phyloP scores from a whole-genome alignment of 352 stramenopile genomes.

The Aphanomyces invadans region DNA sequence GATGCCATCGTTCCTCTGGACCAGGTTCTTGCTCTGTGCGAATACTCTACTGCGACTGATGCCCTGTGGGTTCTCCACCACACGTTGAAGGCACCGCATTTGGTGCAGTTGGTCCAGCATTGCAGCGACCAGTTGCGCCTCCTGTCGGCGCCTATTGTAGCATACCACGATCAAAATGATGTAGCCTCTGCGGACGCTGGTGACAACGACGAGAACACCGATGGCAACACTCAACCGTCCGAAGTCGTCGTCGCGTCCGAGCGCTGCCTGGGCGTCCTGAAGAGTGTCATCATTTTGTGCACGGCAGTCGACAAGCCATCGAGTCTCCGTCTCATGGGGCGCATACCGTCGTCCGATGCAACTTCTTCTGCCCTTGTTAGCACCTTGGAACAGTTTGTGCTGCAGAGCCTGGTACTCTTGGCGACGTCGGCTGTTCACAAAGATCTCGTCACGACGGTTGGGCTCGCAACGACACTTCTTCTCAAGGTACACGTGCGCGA shows the following conservation, averaged over 20 bases:
- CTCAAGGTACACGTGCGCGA: conserved; percentile 46
- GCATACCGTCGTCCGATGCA: background rate
- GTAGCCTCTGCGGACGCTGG: conserved; percentile 19
- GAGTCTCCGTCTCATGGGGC: background rate
- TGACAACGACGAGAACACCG: no score
- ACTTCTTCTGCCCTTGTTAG: background rate
- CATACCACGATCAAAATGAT: conserved; percentile 30
- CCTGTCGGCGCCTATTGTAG: conserved; percentile 43
- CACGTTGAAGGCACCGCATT: conserved; percentile 43
- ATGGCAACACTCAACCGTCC: conserved; percentile 50
- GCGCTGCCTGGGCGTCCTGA: conserved; percentile 59
- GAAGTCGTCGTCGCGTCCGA: conserved; percentile 66
- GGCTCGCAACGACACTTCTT: conserved; percentile 58
- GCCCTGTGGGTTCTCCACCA: conserved; percentile 52
- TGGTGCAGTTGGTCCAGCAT: conserved; percentile 42
- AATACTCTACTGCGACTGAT: conserved; percentile 39
- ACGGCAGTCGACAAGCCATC: conserved; percentile 38
- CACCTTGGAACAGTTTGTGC: conserved; percentile 32
- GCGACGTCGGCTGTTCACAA: conserved; percentile 70
- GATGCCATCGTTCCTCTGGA: background rate
- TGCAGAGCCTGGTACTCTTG: conserved; percentile 54
- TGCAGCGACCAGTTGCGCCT: conserved; percentile 47
- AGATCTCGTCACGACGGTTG: conserved; percentile 66
- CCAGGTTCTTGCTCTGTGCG: conserved; percentile 26
- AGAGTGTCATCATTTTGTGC: conserved; percentile 53